Base-by-base conservation (phyloP, 495 filamentous ascomycete genomes). In the Hypoxylon fuscum region DNA sequence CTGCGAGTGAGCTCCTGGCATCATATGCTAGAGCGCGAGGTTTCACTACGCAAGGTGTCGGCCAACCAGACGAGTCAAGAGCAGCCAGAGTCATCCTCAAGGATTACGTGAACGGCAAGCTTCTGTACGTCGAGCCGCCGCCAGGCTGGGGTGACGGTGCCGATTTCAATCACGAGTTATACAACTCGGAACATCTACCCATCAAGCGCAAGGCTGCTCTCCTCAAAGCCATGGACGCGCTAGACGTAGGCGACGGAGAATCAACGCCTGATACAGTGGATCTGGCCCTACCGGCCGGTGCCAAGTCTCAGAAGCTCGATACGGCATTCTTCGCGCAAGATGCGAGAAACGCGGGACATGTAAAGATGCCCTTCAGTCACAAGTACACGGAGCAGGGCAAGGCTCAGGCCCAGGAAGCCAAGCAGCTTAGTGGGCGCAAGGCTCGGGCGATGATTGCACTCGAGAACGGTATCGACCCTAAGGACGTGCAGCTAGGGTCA, bases 61-160 rank as follows among this genome's bases (percentile, higher is more conserved):
- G 96, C 10, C 88, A 93, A 57, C 94, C 96, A 10, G 95, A 99
- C 70, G 91, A 96, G 77, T 94, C 92, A 1, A 82, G 96, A 57
- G 96, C 95, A 5, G 95, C 94, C 1, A 83, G 96, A 48, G 90
- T 90, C 57, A 79, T 99, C 11, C 84, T 99, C 14, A 99, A 99
- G 74, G 96, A 99, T 77, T 98, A 97, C 67, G 95, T 99, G 55
- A 96, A 87, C 68, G 96, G 96, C 52, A 97, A 96, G 75, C 85
- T 99, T 2, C 83, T 97, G 6, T 98, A 89, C 81, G 92, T 90
- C 65, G 87, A 94, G 65, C 94, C 96, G 11, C 96, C 96, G 0
- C 92, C 92, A 1, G 76, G 74, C n/a, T 82, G 87, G 34, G 86
- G 88, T 53, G 90, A 97, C 67, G 77, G 83, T 0, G 71, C 75